Evolutionary conservation across 129 eudicot genomes (phyloP), one percentile per base, ranked within the genome.

Genomic region (Artemisia annua): DNA sequence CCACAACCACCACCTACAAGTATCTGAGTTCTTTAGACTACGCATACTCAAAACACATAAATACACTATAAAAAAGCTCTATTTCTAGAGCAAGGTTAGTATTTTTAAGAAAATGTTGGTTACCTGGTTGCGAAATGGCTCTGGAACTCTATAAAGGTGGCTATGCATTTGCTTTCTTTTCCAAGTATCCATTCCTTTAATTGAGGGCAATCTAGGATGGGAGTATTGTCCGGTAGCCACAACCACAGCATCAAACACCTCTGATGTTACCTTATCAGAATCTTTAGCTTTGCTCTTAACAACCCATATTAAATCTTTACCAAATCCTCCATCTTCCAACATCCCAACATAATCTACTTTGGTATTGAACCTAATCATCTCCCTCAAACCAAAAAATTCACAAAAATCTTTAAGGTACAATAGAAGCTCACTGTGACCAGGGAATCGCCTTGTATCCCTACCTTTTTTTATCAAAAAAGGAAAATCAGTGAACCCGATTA

Each of bases 171-270:
- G 98, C 57, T 76, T 92, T 79, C 91, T 82, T 70, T 24, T 89
- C 98, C 98, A 92, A 71, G 65, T 79, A 76, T 83, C 85, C 92
- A 85, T 87, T 63, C 98, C 98, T 92, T 88, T 85, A 22, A 92
- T 89, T 62, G 77, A 58, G 20, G 98, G 96, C 82, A 92, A 59
- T 79, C 90, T 70, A 67, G 97, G 97, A 43, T 91, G 84, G 50
- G 97, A 88, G 52, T 92, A 92, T 22, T 92, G 97, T 15, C 97
- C 97, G 17, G 91, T 81, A 79, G 98, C 96, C 13, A 92, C 96
- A 67, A 92, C 96, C 79, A 92, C 94, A 5, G 97, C 97, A 71
- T 92, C 97, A 73, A 83, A 92, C 39, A 89, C 89, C 76, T 92
- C 94, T 13, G 85, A 89, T 51, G 76, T 84, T 78, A 70, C 76